Conservation (phyloP, 1,139 yeast genomes). For the Debaryomyces fabryi region DNA sequence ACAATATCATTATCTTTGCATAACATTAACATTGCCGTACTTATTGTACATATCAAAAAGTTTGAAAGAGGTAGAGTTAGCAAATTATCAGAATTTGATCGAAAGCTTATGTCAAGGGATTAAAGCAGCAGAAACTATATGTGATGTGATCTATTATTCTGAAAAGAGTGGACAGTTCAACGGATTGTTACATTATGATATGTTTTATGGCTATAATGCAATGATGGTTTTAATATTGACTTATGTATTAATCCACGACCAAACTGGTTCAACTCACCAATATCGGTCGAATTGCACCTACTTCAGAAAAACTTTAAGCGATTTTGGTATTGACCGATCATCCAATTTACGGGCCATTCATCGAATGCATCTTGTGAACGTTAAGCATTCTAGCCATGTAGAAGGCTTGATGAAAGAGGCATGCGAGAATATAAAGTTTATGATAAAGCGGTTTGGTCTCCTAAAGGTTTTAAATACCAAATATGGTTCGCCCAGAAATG, state of each 20-base stretch:
- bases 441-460: neutral
- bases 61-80: slow-evolving; percentile 25
- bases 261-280: slow-evolving; percentile 11
- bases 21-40: slow-evolving; percentile 41
- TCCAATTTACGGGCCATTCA: slow-evolving; percentile 33
- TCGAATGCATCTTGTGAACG: slow-evolving; percentile 18
- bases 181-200: slow-evolving; percentile 42
- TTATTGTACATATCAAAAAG: slow-evolving; percentile 33
- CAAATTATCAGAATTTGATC: slow-evolving; percentile 37
- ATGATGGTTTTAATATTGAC: slow-evolving; percentile 38
- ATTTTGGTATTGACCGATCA: slow-evolving; percentile 26
- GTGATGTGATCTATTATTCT: slow-evolving; percentile 32
- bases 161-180: slow-evolving; percentile 33
- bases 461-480: neutral
- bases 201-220: slow-evolving; percentile 42
- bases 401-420: slow-evolving; percentile 2
- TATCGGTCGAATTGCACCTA: slow-evolving; percentile 12
- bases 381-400: neutral
- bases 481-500: neutral
- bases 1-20: slow-evolving; percentile 38
- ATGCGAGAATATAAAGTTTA: slow-evolving; percentile 1
- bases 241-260: slow-evolving; percentile 33
- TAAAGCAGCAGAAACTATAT: slow-evolving; percentile 34
- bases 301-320: slow-evolving; percentile 23
- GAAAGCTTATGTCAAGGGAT: slow-evolving; percentile 37